phyloP scores from a whole-genome alignment of 2,329 filamentous ascomycete genomes.

The Sphaerulina populicola region DNA sequence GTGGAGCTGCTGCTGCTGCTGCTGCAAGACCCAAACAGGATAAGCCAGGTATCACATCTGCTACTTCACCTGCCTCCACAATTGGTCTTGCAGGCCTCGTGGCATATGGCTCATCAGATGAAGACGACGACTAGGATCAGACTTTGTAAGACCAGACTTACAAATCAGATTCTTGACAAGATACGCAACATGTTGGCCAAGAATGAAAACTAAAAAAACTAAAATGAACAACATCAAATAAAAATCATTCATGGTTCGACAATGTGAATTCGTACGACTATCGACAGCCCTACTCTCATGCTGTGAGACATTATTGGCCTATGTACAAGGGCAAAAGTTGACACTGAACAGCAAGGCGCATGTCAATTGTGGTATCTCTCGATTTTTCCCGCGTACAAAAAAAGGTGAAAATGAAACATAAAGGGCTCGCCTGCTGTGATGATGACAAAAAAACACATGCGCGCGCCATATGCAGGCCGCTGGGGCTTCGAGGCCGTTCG shows the following conservation, averaged over 20 bases:
- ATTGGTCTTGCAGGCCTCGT: constrained; percentile 32
- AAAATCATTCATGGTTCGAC: no score
- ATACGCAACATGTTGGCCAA: no score
- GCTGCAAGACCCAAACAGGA: background rate
- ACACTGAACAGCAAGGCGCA: background rate
- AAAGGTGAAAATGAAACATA: background rate
- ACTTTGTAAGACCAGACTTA: no score
- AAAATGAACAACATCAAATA: no score
- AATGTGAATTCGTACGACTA: background rate
- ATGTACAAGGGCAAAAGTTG: constrained; percentile 4
- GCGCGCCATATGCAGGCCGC: background rate
- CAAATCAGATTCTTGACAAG: no score
- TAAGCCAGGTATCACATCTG: constrained; percentile 6
- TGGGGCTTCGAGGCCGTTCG: background rate
- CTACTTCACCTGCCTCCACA: constrained; percentile 2
- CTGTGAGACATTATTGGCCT: constrained; percentile 9
- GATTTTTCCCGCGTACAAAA: background rate
- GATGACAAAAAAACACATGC: background rate
- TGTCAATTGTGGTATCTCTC: constrained; percentile 8
- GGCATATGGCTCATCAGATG: constrained; percentile 38
- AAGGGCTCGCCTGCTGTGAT: background rate
- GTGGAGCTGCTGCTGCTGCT: background rate
- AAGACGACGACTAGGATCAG: constrained; percentile 28
- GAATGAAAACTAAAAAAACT: no score
- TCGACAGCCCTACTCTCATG: background rate